These are phyloP conservation scores for Suillus occidentalis DNA, from an alignment of 768 basidiomycete species.

Conservation along the genomic window DNA sequence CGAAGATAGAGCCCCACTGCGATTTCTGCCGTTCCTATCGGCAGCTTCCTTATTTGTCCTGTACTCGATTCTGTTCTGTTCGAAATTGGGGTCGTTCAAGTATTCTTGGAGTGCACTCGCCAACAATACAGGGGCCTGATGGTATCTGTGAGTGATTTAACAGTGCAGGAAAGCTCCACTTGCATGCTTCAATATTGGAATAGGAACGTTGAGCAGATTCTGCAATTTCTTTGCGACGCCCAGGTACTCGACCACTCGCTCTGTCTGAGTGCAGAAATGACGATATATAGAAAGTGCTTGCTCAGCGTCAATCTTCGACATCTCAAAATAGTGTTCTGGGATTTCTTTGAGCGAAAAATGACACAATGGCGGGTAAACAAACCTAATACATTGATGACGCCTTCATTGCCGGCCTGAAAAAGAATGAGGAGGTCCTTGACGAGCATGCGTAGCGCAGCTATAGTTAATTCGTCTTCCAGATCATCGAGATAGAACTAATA, in stretches of 20 bases:
- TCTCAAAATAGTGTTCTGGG: conserved; percentile 94
- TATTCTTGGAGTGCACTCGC: conserved; percentile 94
- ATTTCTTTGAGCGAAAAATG: conserved; percentile 13
- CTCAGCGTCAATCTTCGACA: conserved; percentile 90
- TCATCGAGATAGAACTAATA: conserved; percentile 90
- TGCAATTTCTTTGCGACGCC: conserved; percentile 91
- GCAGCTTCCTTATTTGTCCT: conserved; percentile 72
- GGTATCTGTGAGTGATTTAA: conserved; percentile 4
- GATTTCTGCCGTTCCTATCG: conserved; percentile 37
- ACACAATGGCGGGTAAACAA: conserved; percentile 34
- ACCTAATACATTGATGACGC: conserved; percentile 81
- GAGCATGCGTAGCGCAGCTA: conserved; percentile 86
- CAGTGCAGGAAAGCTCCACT: conserved; percentile 23
- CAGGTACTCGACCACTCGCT: conserved; percentile 89
- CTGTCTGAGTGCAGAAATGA: conserved; percentile 92
- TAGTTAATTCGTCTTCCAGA: conserved; percentile 87
- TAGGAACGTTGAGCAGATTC: conserved; percentile 88
- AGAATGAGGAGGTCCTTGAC: conserved; percentile 95
- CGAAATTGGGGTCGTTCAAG: conserved; percentile 94
- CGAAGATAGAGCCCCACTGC: conserved; percentile 10
- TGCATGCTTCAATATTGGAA: conserved; percentile 92
- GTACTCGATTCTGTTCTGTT: conserved; percentile 92
- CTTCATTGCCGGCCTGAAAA: conserved; percentile 96
- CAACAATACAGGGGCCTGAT: conserved; percentile 90
- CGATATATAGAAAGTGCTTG: conserved; percentile 88